phyloP scores from a whole-genome alignment of 2,329 filamentous ascomycete species.

The Coniochaeta sp. region DNA sequence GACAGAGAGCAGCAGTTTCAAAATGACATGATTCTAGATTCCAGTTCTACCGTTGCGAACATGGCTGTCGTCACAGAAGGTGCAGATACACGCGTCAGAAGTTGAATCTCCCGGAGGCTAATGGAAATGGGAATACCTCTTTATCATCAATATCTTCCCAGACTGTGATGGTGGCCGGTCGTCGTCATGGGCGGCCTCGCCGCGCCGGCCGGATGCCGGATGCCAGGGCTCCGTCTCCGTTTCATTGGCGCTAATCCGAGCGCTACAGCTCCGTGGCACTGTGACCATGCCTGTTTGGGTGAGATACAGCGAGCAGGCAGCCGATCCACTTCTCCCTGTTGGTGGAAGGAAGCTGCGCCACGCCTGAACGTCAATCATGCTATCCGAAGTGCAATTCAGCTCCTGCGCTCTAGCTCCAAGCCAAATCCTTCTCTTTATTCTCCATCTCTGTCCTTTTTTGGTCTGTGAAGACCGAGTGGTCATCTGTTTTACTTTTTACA shows the following conservation, averaged over 20 bases:
- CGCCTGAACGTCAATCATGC: background rate
- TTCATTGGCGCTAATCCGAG: background rate
- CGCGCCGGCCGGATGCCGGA: too few relatives aligned
- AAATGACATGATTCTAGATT: background rate
- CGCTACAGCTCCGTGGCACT: background rate
- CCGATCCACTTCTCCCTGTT: too few relatives aligned
- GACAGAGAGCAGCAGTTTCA: background rate
- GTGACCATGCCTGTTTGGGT: background rate
- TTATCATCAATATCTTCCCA: too few relatives aligned
- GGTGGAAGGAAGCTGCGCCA: background rate
- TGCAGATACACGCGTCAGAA: too few relatives aligned
- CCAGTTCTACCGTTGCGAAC: background rate
- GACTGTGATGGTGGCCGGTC: too few relatives aligned
- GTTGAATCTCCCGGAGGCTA: too few relatives aligned
- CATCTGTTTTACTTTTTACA: background rate
- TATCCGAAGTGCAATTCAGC: background rate
- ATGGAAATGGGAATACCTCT: too few relatives aligned
- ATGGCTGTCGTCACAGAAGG: constrained; percentile 1
- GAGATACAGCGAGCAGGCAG: background rate
- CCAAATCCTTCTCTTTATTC: background rate
- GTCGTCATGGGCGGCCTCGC: background rate
- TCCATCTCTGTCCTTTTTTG: background rate
- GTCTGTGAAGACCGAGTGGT: background rate
- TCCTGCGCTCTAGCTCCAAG: background rate
- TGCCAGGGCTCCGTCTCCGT: too few relatives aligned